Evolutionary conservation across 139 green algal species (phyloP).

Genomic region (Haematococcus sp.): DNA sequence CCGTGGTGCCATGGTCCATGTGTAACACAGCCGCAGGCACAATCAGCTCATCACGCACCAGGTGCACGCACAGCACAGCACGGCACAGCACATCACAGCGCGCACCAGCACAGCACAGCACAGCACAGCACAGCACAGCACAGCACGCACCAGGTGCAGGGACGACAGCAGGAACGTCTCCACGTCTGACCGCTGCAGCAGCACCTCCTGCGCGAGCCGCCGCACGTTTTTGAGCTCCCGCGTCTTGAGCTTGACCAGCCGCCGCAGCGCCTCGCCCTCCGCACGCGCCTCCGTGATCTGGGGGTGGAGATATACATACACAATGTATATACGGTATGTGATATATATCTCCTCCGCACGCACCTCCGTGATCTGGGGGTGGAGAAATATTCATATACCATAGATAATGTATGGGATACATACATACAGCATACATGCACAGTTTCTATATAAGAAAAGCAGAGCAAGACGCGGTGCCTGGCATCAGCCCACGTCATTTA

Average conservation of each 20-base stretch:
- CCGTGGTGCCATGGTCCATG: no score
- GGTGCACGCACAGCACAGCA: neutral
- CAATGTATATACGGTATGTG: no score
- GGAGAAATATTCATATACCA: neutral
- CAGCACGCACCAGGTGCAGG: conserved; percentile 56
- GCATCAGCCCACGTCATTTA: no score
- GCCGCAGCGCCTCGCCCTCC: conserved; percentile 58
- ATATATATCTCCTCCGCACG: conserved; percentile 54
- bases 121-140: neutral
- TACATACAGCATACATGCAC: no score
- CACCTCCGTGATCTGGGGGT: conserved; percentile 42
- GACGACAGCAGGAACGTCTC: conserved; percentile 88
- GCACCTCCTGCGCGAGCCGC: conserved; percentile 64
- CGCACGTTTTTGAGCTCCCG: conserved; percentile 79
- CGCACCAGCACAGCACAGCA: no score
- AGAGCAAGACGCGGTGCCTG: no score
- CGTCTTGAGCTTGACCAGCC: conserved; percentile 68
- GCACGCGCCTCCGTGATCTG: conserved; percentile 48
- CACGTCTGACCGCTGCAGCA: conserved; percentile 82
- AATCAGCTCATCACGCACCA: no score
- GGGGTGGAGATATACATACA: neutral
- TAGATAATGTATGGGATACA: no score
- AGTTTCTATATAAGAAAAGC: no score
- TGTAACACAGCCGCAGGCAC: no score
- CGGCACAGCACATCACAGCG: no score